These are phyloP conservation scores for Phytomonas sp. DNA, from an alignment of 208 protist species.

Conservation along the genomic window DNA sequence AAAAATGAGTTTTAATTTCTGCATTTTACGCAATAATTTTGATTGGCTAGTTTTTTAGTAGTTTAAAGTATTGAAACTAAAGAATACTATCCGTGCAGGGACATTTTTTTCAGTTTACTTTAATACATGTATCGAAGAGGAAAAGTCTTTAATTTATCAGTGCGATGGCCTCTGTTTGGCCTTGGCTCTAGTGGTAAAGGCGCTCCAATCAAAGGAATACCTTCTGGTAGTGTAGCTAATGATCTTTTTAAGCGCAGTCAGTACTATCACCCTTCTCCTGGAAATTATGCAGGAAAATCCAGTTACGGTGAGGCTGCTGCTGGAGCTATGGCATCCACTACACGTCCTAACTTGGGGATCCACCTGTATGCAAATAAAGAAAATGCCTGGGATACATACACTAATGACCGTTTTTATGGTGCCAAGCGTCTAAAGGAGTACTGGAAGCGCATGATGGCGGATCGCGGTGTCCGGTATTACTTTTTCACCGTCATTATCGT, in stretches of 20 bases:
- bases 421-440: slow-evolving; percentile 73
- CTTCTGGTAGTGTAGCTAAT: neutral
- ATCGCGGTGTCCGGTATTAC: slow-evolving; percentile 75
- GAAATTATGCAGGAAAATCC: neutral
- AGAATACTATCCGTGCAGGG: neutral
- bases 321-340: slow-evolving; percentile 4
- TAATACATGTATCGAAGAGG: slow-evolving; percentile 18
- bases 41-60: neutral
- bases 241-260: slow-evolving; percentile 5
- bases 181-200: neutral
- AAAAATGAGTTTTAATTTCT: neutral
- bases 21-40: slow-evolving; percentile 2
- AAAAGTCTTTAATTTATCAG: slow-evolving; percentile 1
- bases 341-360: slow-evolving; percentile 18
- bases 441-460: slow-evolving; percentile 51
- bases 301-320: neutral
- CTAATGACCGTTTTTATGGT: slow-evolving; percentile 77
- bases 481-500: slow-evolving; percentile 59
- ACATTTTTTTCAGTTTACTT: slow-evolving; percentile 6
- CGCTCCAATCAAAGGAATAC: neutral
- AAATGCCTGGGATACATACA: slow-evolving; percentile 75
- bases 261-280: neutral
- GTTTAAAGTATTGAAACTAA: neutral
- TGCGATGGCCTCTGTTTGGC: neutral
- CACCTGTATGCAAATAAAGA: slow-evolving; percentile 88